Evolutionary conservation across 2,329 filamentous ascomycete genomes (phyloP).

Genomic region (Pyrenophora seminiperda): DNA sequence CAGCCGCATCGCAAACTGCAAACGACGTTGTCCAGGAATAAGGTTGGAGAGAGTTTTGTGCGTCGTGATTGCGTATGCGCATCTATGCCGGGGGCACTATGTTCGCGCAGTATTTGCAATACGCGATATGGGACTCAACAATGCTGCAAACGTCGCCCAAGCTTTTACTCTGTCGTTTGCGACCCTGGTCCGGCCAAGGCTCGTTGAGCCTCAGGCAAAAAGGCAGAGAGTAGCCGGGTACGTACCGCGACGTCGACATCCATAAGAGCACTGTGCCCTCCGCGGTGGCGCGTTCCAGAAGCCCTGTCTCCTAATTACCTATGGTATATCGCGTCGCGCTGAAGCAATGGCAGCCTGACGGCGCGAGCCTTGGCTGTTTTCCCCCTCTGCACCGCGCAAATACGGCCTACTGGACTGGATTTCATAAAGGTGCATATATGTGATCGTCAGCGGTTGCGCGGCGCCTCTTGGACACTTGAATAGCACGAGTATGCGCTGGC

Average conservation of each 20-base stretch:
- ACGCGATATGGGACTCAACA: conserved; percentile 25
- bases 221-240: conserved; percentile 20
- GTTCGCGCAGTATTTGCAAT: conserved; percentile 9
- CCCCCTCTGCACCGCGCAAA: no score
- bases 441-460: conserved; percentile 2
- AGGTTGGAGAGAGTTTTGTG: conserved; percentile 16
- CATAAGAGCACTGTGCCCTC: conserved; percentile 12
- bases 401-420: no score
- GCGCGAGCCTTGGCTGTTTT: not conserved
- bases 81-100: conserved; percentile 20
- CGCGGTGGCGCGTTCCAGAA: conserved; percentile 3
- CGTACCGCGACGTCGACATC: not conserved
- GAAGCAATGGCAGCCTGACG: no score
- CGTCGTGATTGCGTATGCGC: conserved; percentile 22
- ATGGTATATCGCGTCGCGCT: no score
- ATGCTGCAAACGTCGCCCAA: conserved; percentile 18
- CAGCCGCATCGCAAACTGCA: conserved; percentile 25
- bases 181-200: conserved; percentile 25
- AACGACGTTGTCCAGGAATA: conserved; percentile 9
- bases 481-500: not conserved
- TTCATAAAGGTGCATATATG: no score
- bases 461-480: not conserved
- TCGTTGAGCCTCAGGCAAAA: conserved; percentile 29
- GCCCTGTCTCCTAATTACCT: no score
- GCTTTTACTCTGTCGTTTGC: conserved; percentile 29